Conservation (phyloP, 75 land plant species). For the Selaginella tamariscina region DNA sequence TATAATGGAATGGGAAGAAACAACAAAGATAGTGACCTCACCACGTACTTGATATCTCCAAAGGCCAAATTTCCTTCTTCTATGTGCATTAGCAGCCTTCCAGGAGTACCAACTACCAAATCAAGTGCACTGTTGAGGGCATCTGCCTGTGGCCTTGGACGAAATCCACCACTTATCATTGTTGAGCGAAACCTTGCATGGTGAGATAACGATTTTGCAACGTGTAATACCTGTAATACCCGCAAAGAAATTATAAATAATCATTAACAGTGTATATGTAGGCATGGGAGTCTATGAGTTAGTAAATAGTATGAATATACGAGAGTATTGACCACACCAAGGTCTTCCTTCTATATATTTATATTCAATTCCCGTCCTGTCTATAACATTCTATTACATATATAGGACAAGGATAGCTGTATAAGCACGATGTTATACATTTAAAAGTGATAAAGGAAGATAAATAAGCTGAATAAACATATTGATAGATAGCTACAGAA, state of each 20-base stretch:
- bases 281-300: too few relatives aligned
- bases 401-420: too few relatives aligned
- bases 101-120: slow-evolving; percentile 96
- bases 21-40: slow-evolving; percentile 23
- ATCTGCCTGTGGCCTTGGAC: slow-evolving; percentile 85
- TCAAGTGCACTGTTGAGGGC: slow-evolving; percentile 65
- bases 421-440: too few relatives aligned
- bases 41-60: slow-evolving; percentile 98
- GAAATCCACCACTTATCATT: slow-evolving; percentile 89
- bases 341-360: too few relatives aligned
- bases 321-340: too few relatives aligned
- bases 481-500: too few relatives aligned
- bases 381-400: too few relatives aligned
- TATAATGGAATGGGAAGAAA: background rate
- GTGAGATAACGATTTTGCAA: slow-evolving; percentile 84
- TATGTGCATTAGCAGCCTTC: slow-evolving; percentile 91
- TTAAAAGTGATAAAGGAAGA: too few relatives aligned
- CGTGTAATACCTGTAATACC: slow-evolving; percentile 57
- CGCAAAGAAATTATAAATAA: too few relatives aligned
- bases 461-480: too few relatives aligned
- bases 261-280: background rate
- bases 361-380: too few relatives aligned
- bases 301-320: too few relatives aligned
- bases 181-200: slow-evolving; percentile 87
- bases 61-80: slow-evolving; percentile 89